Evolutionary conservation across 305 asterid genomes (phyloP), one percentile per base, ranked within the genome.

Genomic region (Fraxinus nigra): DNA sequence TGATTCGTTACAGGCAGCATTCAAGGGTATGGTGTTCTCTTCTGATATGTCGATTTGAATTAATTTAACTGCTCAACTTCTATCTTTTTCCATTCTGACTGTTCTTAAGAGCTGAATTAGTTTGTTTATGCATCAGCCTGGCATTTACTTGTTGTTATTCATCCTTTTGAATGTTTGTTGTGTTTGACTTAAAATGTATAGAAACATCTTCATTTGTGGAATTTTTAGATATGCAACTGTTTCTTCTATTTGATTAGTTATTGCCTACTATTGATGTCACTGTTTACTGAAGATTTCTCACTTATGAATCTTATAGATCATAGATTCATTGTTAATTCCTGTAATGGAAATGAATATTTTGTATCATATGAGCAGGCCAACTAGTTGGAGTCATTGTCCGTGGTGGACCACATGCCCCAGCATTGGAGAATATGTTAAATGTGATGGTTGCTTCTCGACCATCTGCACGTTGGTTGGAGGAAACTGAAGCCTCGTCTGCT

Each of bases 381-480:
- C 87, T 94, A 85, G 97, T 90, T 84, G 99, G 98, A 85, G 88
- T 94, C 79, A 85, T 96, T 84, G 86, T 90, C 85, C 87, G 78
- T 14, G 87, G 87, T 46, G 93, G 83, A 73, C 61, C 59, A 43
- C 65, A 48, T 35, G 85, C 83, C 61, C 75, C 92, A 16, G 89
- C 87, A 83, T 82, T 84, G n/a, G 90, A 87, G 75, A 84, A 78
- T 81, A 82, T 89, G 82, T 87, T 94, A 80, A 90, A 87, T 46
- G 82, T 90, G 81, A 84, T 85, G 30, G 67, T 84, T 78, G 56
- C 88, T 83, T 84, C 94, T 81, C 92, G 82, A 26, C 74, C 94
- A 81, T 89, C 95, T 83, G 85, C 95, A 61, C 97, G 99, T 70
- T 86, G 51, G 80, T 85, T 94, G 86, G 89, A 84, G 91, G 98